Base-by-base conservation (phyloP, 139 green algal genomes). In the Nannochloris sp. region DNA sequence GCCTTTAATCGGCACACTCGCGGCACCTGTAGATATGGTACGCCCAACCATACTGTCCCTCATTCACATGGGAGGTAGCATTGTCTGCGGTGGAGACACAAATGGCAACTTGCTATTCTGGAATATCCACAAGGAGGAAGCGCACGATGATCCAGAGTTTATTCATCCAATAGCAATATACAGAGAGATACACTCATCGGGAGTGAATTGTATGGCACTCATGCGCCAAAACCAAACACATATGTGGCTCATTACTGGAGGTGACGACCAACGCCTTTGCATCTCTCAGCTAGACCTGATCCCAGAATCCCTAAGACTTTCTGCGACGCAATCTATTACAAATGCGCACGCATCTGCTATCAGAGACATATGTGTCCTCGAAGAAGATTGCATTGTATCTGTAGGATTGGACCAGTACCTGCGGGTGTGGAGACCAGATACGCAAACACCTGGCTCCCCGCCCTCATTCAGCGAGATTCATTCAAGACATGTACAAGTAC, bases 371-470 rank as follows among this genome's bases (percentile, higher is more conserved):
- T 82, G 75, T 67, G 49, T 37, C 3, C 53, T 72, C 19, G 36
- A 61, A 19, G 29, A 46, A 8, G n/a, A 6, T 19, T 0, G 9
- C 40, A 12, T 46, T n/a, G 31, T 76, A 36, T 72, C 58, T 0
- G 29, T 66, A 7, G 75, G 75, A 2, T 48, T 82, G n/a, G 75
- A 82, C 44, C 75, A 82, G 48, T 48, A 66, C 12, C 21, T 82
- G 57, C 53, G 75, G 10, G 54, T 29, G 46, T 82, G 75, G 75
- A 21, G 31, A 58, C 16, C n/a, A 19, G n/a, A 21, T 53, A 7
- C 44, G 1, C 44, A 51, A 23, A 51, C 16, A 19, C 46, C n/a
- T 21, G 15, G 18, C n/a, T 19, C 18, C 18, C 46, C 1, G n/a
- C 46, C n/a, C 24, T 7, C 7, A 40, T 12, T 40, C 34, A 11